A percentile compares a stretch with the other conserved stretches of the same genome.
phyloP scores from a whole-genome alignment of 2,329 filamentous ascomycete species.

The Clonostachys rhizophaga region DNA sequence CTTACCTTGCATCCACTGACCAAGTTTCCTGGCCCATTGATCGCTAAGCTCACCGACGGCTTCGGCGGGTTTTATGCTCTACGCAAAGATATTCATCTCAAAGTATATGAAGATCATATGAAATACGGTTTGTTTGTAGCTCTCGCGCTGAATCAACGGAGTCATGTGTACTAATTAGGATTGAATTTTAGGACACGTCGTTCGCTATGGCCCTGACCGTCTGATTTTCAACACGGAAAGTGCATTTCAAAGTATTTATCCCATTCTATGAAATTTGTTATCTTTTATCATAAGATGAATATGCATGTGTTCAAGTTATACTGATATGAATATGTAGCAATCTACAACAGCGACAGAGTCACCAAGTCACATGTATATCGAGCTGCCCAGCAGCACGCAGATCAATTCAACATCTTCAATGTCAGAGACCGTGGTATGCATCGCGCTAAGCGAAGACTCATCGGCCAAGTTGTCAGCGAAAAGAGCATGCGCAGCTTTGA shows the following conservation, averaged over 20 bases:
- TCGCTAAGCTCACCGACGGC: constrained; percentile 59
- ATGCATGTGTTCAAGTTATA: too few species aligned
- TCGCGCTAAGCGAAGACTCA: constrained; percentile 1
- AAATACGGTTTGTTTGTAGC: too few species aligned
- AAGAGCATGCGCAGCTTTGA: constrained; percentile 5
- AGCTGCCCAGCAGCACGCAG: neutral
- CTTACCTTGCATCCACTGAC: constrained; percentile 60
- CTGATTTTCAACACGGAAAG: constrained; percentile 71
- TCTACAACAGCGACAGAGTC: constrained; percentile 1
- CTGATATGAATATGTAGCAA: neutral
- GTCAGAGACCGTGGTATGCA: constrained; percentile 2
- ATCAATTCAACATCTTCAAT: constrained; percentile 39
- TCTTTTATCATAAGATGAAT: too few species aligned
- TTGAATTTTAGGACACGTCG: constrained; percentile 41
- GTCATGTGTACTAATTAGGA: constrained; percentile 12
- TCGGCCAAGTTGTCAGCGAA: constrained; percentile 2
- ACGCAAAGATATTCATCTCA: too few species aligned
- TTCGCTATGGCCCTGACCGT: constrained; percentile 73
- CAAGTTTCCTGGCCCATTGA: constrained; percentile 58
- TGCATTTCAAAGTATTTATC: constrained; percentile 45
- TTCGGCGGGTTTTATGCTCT: constrained; percentile 67
- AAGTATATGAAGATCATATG: too few species aligned
- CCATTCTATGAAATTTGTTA: too few species aligned
- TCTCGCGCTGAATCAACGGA: constrained; percentile 70
- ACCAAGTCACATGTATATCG: neutral